Evolutionary conservation across 2,329 filamentous ascomycete species (phyloP), one percentile per base, ranked within the genome.

Genomic region (Aspergillus versicolor): DNA sequence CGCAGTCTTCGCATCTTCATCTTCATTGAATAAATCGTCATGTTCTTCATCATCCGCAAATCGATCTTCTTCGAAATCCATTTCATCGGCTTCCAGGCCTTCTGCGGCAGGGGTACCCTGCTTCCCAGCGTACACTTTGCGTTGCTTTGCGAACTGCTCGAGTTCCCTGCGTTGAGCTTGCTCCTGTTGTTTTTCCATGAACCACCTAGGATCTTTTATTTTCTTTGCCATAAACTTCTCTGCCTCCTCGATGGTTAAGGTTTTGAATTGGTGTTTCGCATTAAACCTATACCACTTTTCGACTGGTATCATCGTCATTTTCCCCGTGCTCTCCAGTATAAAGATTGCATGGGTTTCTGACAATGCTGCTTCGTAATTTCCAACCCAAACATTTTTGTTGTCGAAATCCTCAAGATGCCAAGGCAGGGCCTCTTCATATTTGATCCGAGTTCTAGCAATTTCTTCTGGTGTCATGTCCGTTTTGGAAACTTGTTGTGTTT

Each of bases 321-420:
- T 85, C 2, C 81, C 81, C 9, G 85, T 82, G 38, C 86, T 83
- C 34, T 91, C 88, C 43, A 91, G 82, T 40, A 93, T 83, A 53
- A 95, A 88, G 63, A 95, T 88, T 50, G 92, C 90, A 51, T 90
- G 87, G 2, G 80, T 82, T 66, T 93, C 88, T 0, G 93, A 96
- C 38, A 97, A 82, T 17, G 92, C 90, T 24, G 89, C 89, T 67
- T 97, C 90, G 66, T 97, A 97, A 56, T 88, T 89, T 44, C 92
- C 94, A 34, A 94, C 88, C 91, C 92, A 97, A 3, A 90, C 89
- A 66, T 96, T 93, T 73, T 93, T 96, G 62, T 92, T 91, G 68
- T 99, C 93, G 41, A 92, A 95, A 72, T 99, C 94, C 71, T 99
- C 94, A 37, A 99, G 76, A 72, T 97, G 92, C 94, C 94, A 99